Base-by-base conservation (phyloP, 2,329 filamentous ascomycete species). In the Fusarium duplospermum region DNA sequence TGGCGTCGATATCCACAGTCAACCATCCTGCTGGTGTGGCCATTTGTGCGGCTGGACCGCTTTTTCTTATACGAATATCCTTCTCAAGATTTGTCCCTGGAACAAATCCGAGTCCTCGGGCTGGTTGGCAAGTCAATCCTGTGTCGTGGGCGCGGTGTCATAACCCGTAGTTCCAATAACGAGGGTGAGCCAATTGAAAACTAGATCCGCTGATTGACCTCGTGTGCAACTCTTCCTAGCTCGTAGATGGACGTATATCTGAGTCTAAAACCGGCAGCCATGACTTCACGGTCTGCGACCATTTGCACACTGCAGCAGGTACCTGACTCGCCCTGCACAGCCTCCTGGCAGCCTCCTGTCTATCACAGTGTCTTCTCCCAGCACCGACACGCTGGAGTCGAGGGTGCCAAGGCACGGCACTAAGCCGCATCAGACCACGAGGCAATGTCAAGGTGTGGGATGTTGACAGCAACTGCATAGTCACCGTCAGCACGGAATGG, bases 21-120 rank as follows among this genome's bases (percentile, higher is more conserved):
- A 77, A 77, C 75, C 75, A 64, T 64, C 62, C 72, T 67, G 67
- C 65, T 72, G 75, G 75, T 69, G 64, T 60, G 29, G 36, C 33
- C 42, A 60, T 31, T 35, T 31, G 40, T 60, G 62, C 62, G 54
- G 62, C 62, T 65, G 72, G 56, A 61, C 62, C 69, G 60, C 69
- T 60, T 60, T 70, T 70, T 65, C 56, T 24, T 62, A 75, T 73
- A 70, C 62, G 69, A 67, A 75, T 70, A 74, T 75, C 72, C 52
- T 66, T 24, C 56, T 72, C 69, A 70, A 73, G 72, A 75, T 67
- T 72, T 72, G 61, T 70, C 64, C 56, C 65, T 72, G 65, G 59
- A 72, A 74, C 72, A 64, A 40, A 52, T 29, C 69, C 56, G 62
- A 73, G 69, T 27, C 57, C 20, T 75, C 33, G 59, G 72, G 62